Base-by-base conservation (phyloP, 140 eudicot genomes). In the Stevia rebaudiana region DNA sequence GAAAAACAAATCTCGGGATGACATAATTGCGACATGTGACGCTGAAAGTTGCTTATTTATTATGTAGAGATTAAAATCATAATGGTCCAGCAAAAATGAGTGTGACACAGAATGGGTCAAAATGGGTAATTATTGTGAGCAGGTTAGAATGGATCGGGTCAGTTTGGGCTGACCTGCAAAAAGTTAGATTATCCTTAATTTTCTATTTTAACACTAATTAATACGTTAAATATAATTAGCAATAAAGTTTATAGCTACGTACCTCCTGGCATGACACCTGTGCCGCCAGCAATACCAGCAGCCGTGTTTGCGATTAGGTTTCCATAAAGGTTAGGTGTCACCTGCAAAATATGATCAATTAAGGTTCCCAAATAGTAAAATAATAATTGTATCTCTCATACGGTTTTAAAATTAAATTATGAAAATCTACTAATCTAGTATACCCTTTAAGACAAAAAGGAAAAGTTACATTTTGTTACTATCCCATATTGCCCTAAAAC, bases 231-330 rank as follows among this genome's bases (percentile, higher is more conserved):
- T 43, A 63, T 63, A 55, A 43, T 63, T 63, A 61, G 37, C 30
- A 10, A 54, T 28, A 21, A 6, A 41, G 28, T 63, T 30, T 11
- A n/a, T 21, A 42, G 28, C 25, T 25, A 42, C 6, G 59, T 84
- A 87, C 95, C 95, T 74, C 95, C 95, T 23, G 95, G 95, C 95
- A 87, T 87, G 81, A 87, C 88, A 10, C 94, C 95, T 46, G 95
- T 87, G 48, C 95, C 95, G 18, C 95, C 95, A 35, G 95, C 94
- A 3, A 87, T 87, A 72, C 95, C 95, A 56, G 95, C 95, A 61
- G 95, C 95, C 8, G 82, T 80, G 81, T 84, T 87, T 42, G 89
- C 81, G 36, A 87, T 86, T 3, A 87, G 81, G 74, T 81, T 87
- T 24, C 95, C 95, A 64, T 87, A 87, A 6, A 87, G 95, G 77